phyloP scores from a whole-genome alignment of 2,329 filamentous ascomycete species.

The Diaporthe sp. region DNA sequence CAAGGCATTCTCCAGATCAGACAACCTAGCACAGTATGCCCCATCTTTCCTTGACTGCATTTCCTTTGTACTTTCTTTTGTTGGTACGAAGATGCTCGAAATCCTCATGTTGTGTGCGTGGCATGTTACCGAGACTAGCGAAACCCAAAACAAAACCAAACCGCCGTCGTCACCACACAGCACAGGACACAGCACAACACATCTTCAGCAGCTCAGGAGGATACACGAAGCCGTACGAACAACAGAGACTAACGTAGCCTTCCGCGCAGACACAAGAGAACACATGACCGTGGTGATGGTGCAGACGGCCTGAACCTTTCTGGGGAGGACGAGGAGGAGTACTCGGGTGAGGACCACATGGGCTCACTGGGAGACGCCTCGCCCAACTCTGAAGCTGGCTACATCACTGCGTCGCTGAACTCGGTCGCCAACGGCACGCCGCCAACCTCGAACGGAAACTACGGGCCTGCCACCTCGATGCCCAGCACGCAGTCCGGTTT shows the following conservation, averaged over 20 bases:
- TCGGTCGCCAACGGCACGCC: constrained; percentile 48
- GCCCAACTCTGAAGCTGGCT: constrained; percentile 75
- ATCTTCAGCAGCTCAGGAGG: constrained; percentile 46
- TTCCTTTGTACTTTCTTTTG: constrained; percentile 44
- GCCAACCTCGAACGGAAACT: constrained; percentile 43
- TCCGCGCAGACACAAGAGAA: constrained; percentile 82
- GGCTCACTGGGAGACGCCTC: constrained; percentile 84
- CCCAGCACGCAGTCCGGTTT: constrained; percentile 52
- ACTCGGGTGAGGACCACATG: constrained; percentile 84
- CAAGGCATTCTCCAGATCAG: constrained; percentile 98
- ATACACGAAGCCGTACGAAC: constrained; percentile 31
- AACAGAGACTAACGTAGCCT: constrained; percentile 49
- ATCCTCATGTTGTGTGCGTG: constrained; percentile 54
- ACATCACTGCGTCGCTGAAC: constrained; percentile 64
- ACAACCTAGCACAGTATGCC: constrained; percentile 96
- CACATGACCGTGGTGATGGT: constrained; percentile 73
- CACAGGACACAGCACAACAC: constrained; percentile 48
- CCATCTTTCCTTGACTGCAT: constrained; percentile 48
- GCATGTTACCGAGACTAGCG: constrained; percentile 46
- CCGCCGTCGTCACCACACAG: constrained; percentile 44
- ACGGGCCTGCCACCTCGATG: constrained; percentile 43
- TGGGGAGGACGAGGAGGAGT: constrained; percentile 88
- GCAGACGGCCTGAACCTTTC: constrained; percentile 71
- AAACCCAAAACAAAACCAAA: constrained; percentile 41
- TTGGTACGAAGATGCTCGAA: constrained; percentile 48